Percentiles rank a stretch among this genome's conserved stretches.
These are phyloP conservation scores for Russula emetica DNA, from an alignment of 768 basidiomycete species.

Conservation along the genomic window DNA sequence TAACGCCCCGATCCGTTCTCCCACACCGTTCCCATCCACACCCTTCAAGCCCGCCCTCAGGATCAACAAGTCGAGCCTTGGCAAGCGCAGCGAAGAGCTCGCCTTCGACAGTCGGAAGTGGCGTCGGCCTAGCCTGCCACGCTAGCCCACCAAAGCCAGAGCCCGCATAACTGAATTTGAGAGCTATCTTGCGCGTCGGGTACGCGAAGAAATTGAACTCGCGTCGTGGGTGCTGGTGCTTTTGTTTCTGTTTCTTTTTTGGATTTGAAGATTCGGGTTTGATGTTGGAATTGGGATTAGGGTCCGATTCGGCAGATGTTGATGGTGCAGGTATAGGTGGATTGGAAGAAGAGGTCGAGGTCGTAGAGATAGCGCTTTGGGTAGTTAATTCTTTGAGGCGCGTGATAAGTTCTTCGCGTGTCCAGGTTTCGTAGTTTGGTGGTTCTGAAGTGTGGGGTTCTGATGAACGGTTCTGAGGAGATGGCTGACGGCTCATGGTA, in stretches of 20 bases:
- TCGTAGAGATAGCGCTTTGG: constrained; percentile 28
- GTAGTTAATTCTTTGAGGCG: constrained; percentile 44
- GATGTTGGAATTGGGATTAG: not conserved
- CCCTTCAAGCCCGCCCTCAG: constrained; percentile 68
- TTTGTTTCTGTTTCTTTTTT: not conserved
- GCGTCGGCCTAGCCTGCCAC: constrained; percentile 63
- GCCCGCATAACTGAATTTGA: constrained; percentile 90
- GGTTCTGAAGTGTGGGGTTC: not conserved
- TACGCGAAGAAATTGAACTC: constrained; percentile 62
- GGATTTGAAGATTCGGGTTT: not conserved
- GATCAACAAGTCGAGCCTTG: constrained; percentile 73
- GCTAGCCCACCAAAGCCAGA: constrained; percentile 91
- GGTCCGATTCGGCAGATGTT: constrained; percentile 1
- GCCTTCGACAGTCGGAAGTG: constrained; percentile 87
- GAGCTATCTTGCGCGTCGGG: constrained; percentile 83
- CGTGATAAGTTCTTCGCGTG: constrained; percentile 66
- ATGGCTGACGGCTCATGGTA: not conserved
- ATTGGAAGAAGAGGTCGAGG: not conserved
- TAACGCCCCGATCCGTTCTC: constrained; percentile 92
- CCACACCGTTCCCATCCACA: constrained; percentile 92
- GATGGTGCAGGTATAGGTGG: constrained; percentile 19
- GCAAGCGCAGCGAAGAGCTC: constrained; percentile 78
- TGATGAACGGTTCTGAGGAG: not conserved
- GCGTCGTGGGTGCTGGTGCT: constrained; percentile 32
- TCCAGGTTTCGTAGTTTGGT: constrained; percentile 49